phyloP scores from a whole-genome alignment of 179 eudicot genomes.

The Silene noctiflora region DNA sequence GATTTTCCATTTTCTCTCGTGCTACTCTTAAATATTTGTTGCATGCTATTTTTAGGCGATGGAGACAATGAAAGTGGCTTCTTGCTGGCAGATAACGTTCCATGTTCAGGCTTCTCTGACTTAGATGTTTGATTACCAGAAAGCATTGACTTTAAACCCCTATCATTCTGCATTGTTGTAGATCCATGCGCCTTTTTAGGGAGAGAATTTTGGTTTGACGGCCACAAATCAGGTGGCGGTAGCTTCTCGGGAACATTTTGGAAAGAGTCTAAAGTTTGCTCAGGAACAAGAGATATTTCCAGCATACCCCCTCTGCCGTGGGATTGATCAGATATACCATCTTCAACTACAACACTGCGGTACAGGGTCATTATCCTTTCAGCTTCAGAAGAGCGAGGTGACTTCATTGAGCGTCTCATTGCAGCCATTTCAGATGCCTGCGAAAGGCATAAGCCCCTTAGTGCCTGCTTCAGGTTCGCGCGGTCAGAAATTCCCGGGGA shows the following conservation, averaged over 20 bases:
- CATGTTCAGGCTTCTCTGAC: slow-evolving; percentile 23
- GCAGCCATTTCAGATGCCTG: slow-evolving; percentile 99
- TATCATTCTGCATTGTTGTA: slow-evolving; percentile 22
- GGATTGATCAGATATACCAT: slow-evolving; percentile 42
- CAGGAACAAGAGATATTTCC: slow-evolving; percentile 55
- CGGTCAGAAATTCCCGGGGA: slow-evolving; percentile 64
- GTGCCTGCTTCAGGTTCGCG: slow-evolving; percentile 82
- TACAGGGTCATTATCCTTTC: slow-evolving; percentile 55
- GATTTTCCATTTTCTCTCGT: slow-evolving; percentile 17
- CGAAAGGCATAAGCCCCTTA: slow-evolving; percentile 92
- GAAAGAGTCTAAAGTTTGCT: slow-evolving; percentile 36
- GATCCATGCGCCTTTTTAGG: slow-evolving; percentile 28
- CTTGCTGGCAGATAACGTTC: slow-evolving; percentile 18
- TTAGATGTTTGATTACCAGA: slow-evolving; percentile 10
- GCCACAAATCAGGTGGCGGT: slow-evolving; percentile 30
- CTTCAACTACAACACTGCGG: slow-evolving; percentile 54
- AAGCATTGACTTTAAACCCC: slow-evolving; percentile 26
- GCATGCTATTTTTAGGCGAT: slow-evolving; percentile 19
- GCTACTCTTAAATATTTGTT: slow-evolving; percentile 20
- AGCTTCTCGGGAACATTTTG: slow-evolving; percentile 28
- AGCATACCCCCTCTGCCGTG: slow-evolving; percentile 32
- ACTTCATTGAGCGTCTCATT: slow-evolving; percentile 57
- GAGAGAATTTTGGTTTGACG: slow-evolving; percentile 42
- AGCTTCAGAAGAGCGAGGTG: slow-evolving; percentile 66
- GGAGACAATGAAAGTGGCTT: slow-evolving; percentile 33